These are phyloP conservation scores for Sordariomycetes sp. DNA, from an alignment of 2,329 filamentous ascomycete genomes.

Conservation along the genomic window DNA sequence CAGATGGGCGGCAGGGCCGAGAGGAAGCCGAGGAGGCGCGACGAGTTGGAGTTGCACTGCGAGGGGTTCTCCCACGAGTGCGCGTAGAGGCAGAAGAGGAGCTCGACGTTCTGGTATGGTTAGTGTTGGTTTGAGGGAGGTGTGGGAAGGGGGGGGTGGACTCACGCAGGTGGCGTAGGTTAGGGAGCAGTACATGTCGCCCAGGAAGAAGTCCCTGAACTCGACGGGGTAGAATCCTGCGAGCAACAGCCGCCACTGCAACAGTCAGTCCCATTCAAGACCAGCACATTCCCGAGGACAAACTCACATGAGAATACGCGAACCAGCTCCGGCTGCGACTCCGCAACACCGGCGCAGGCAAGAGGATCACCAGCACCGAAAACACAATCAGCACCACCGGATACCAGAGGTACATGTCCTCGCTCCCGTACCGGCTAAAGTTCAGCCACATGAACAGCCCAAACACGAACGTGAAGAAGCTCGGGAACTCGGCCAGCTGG, in stretches of 20 bases:
- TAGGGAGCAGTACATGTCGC: conserved; percentile 94
- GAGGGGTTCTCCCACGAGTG: conserved; percentile 60
- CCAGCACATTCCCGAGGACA: too few species aligned
- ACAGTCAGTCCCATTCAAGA: neutral
- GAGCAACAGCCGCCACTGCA: conserved; percentile 65
- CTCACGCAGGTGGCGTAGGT: conserved; percentile 58
- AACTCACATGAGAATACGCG: conserved; percentile 66
- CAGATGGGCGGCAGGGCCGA: conserved; percentile 72
- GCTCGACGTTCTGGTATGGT: conserved; percentile 56
- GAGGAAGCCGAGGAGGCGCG: conserved; percentile 77
- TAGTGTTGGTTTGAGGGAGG: neutral
- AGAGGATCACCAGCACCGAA: conserved; percentile 57
- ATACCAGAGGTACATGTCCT: conserved; percentile 71
- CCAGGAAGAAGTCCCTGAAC: conserved; percentile 94
- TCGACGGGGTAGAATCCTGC: conserved; percentile 88
- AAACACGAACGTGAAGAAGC: conserved; percentile 67
- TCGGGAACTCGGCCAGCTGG: conserved; percentile 76
- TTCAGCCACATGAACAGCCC: conserved; percentile 85
- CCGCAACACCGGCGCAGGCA: conserved; percentile 66
- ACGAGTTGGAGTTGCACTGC: conserved; percentile 79
- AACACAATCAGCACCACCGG: conserved; percentile 69
- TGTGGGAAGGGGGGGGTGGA: neutral
- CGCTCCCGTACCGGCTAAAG: conserved; percentile 58
- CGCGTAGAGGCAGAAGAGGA: conserved; percentile 94
- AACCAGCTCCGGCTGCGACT: conserved; percentile 76